Conservation (phyloP, 1,284 basidiomycete species). For the Pseudozyma sp. region DNA sequence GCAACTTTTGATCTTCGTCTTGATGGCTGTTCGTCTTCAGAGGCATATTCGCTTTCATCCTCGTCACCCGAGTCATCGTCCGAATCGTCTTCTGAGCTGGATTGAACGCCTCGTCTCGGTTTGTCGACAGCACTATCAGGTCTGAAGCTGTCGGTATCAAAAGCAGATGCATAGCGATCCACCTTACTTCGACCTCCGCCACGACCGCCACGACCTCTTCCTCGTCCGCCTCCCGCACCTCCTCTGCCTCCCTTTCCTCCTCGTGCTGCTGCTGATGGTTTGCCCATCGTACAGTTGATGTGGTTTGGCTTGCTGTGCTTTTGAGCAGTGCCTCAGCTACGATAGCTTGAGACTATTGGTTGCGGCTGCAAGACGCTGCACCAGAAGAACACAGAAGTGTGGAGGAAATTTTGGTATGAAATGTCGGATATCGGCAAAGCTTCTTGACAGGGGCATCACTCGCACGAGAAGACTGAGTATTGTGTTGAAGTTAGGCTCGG, state of each 20-base stretch:
- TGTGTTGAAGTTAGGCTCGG: neutral
- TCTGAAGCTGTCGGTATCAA: slow-evolving; percentile 46
- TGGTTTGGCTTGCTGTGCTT: neutral
- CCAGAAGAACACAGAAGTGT: slow-evolving; percentile 22
- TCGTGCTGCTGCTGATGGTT: slow-evolving; percentile 25
- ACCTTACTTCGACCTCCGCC: slow-evolving; percentile 37
- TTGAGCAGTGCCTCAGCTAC: slow-evolving; percentile 1
- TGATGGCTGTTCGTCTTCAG: slow-evolving; percentile 18
- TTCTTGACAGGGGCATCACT: neutral
- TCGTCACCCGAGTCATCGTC: slow-evolving; percentile 10
- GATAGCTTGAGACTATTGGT: neutral
- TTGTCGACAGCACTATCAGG: slow-evolving; percentile 54
- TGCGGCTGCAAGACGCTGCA: neutral
- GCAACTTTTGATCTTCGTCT: slow-evolving; percentile 9
- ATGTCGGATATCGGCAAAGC: slow-evolving; percentile 12
- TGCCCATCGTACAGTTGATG: slow-evolving; percentile 20
- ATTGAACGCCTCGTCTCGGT: slow-evolving; percentile 6
- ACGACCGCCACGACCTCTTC: slow-evolving; percentile 38
- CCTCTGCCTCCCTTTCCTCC: slow-evolving; percentile 41
- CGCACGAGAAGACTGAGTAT: neutral
- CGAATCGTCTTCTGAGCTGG: slow-evolving; percentile 6
- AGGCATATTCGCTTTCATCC: slow-evolving; percentile 18
- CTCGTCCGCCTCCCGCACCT: slow-evolving; percentile 31
- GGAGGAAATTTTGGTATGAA: slow-evolving; percentile 18
- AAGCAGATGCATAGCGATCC: slow-evolving; percentile 34